Base-by-base conservation (phyloP, 2,329 filamentous ascomycete species). In the Celoporthe dispersa region DNA sequence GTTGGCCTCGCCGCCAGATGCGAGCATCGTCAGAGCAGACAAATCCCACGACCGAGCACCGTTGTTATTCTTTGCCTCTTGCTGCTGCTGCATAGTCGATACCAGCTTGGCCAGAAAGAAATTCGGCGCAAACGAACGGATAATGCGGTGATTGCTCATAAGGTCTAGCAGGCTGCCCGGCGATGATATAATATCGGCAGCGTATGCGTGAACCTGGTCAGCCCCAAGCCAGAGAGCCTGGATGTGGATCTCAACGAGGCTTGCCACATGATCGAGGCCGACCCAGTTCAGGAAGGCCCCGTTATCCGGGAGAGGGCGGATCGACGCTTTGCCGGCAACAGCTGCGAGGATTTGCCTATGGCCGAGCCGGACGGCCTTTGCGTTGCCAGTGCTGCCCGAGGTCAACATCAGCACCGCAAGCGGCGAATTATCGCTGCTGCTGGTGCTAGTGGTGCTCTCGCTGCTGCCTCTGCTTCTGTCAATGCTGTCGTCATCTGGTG, bases 211-310 rank as follows among this genome's bases (percentile, higher is more conserved):
- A 14, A 88, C 73, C 73, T 88, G 85, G 60, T 81, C 76, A 0
- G 77, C 76, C 8, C 79, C 79, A 1, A 80, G 71, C 37, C 71
- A 77, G 61, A 87, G 74, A 1, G 86, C 84, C 19, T 82, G 81
- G 0, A 89, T 74, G 72, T 89, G 87, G 22, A 85, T 82, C 66
- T 89, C 84, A 1, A 80, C 77, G 3, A 90, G 76, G 70, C 77
- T 82, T 0, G 83, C 87, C 12, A 87, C 85, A 69, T 89, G 87
- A 71, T 89, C 86, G 9, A 88, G 76, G 0, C 80, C 80, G 19
- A 86, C 81, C 84, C 84, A 87, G 70, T 83, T 84, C 4, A 87
- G 73, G 51, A 84, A 81, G 0, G 80, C 73, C 11, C 78, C 72
- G 11, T 78, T 76, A 0, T 75, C 75, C 1, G 77, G 76, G 11